Percentiles rank a stretch among this genome's conserved stretches.
Evolutionary conservation across 139 green algal genomes (phyloP).

Genomic region (Limnomonas spitsbergensis): DNA sequence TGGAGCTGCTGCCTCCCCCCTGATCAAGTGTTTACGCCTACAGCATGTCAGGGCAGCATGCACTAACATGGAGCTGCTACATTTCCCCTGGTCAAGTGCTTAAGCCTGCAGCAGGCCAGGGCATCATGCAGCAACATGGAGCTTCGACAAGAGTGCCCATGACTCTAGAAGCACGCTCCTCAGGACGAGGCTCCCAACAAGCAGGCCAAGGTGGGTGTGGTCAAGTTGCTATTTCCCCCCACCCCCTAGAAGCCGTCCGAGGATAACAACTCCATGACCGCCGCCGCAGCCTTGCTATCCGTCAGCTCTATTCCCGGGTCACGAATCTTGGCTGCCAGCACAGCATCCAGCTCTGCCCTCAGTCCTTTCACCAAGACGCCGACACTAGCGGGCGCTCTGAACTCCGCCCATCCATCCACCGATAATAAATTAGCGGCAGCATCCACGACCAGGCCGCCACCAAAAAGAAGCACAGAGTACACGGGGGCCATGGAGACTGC

Average conservation of each 20-base stretch:
- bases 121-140: too few species aligned
- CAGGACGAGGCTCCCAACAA: too few species aligned
- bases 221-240: too few species aligned
- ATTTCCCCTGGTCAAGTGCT: too few species aligned
- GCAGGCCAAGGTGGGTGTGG: too few species aligned
- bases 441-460: constrained; percentile 61
- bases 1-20: too few species aligned
- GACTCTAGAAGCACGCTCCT: too few species aligned
- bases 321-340: constrained; percentile 71
- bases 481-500: constrained; percentile 37
- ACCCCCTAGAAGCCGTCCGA: constrained; percentile 73
- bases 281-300: constrained; percentile 42
- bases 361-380: constrained; percentile 74
- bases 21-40: too few species aligned
- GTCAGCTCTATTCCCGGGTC: constrained; percentile 60
- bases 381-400: constrained; percentile 57
- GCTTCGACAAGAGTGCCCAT: too few species aligned
- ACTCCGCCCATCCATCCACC: constrained; percentile 63
- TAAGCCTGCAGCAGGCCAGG: too few species aligned
- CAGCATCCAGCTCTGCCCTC: constrained; percentile 52
- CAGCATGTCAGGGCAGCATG: too few species aligned
- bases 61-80: too few species aligned
- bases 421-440: constrained; percentile 45
- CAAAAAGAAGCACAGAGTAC: constrained; percentile 86
- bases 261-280: constrained; percentile 64